Conservation (phyloP, 768 basidiomycete species). For the Suillus fuscotomentosus region DNA sequence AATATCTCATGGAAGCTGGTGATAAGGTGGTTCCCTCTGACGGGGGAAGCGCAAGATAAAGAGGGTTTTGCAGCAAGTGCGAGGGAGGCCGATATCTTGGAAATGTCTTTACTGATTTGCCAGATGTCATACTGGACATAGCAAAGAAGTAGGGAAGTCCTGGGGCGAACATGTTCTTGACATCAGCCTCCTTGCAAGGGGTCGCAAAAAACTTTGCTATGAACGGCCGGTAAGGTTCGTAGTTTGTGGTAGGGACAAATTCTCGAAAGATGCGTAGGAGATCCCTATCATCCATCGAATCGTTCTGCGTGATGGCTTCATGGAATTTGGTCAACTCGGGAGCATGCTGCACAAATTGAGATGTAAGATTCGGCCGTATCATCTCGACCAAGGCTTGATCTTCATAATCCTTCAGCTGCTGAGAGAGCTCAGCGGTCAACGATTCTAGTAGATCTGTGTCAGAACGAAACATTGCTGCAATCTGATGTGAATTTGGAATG, state of each 20-base stretch:
- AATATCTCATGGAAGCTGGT: neutral
- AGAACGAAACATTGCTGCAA: neutral
- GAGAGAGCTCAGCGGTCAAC: slow-evolving; percentile 1
- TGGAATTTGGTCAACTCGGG: neutral
- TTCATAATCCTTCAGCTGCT: neutral
- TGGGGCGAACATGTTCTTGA: slow-evolving; percentile 24
- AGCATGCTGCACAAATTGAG: slow-evolving; percentile 3
- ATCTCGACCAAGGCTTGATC: neutral
- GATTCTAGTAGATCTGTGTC: neutral
- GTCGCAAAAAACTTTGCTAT: slow-evolving; percentile 11
- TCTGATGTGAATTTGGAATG: neutral
- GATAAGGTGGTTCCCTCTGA: neutral
- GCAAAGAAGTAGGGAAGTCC: slow-evolving; percentile 22
- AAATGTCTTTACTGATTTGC: slow-evolving; percentile 19
- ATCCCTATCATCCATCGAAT: neutral
- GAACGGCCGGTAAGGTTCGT: slow-evolving; percentile 22
- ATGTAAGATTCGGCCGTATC: neutral
- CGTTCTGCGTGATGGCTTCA: neutral
- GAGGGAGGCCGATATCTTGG: slow-evolving; percentile 17
- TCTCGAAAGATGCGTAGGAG: slow-evolving; percentile 17
- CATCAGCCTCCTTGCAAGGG: slow-evolving; percentile 10
- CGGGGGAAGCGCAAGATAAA: neutral
- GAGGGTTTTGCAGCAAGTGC: neutral
- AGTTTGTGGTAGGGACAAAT: slow-evolving; percentile 19
- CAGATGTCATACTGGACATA: slow-evolving; percentile 19